A percentile compares a stretch with the other conserved stretches of the same genome.
These are phyloP conservation scores for Stemphylium lycopersici DNA, from an alignment of 2,329 filamentous ascomycete genomes.

Conservation along the genomic window DNA sequence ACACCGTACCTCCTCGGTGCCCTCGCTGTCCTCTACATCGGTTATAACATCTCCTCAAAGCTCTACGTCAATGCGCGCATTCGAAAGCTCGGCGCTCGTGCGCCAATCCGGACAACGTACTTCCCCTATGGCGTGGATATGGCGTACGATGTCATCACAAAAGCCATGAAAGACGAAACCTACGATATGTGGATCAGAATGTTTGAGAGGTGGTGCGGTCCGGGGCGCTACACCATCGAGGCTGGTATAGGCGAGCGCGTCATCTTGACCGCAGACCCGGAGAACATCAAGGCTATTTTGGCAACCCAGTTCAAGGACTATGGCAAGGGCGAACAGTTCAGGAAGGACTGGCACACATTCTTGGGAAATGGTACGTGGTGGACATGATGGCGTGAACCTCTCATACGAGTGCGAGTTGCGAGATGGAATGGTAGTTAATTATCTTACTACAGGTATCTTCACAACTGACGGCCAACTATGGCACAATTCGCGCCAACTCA, in stretches of 20 bases:
- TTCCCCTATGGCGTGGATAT: constrained; percentile 66
- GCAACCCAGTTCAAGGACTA: constrained; percentile 85
- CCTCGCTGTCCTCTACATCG: constrained; percentile 25
- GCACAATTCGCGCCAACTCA: constrained; percentile 80
- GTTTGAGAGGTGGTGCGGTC: constrained; percentile 52
- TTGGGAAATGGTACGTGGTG: constrained; percentile 71
- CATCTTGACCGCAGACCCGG: constrained; percentile 79
- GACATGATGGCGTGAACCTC: too few species aligned
- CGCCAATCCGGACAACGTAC: constrained; percentile 47
- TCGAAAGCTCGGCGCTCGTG: constrained; percentile 53
- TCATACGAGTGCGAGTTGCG: too few species aligned
- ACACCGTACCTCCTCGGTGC: constrained; percentile 31
- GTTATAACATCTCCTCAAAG: constrained; percentile 22
- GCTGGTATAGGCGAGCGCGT: constrained; percentile 63
- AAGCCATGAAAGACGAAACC: constrained; percentile 61
- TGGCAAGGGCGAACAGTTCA: constrained; percentile 79
- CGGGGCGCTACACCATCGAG: constrained; percentile 65
- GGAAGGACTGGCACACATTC: constrained; percentile 75
- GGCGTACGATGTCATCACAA: constrained; percentile 61
- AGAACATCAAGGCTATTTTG: constrained; percentile 91
- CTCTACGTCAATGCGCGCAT: constrained; percentile 48
- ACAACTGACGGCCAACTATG: constrained; percentile 79
- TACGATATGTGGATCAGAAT: constrained; percentile 66
- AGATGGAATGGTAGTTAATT: constrained; percentile 2
- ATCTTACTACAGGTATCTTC: constrained; percentile 54